Evolutionary conservation across 306 rosid genomes (phyloP).

Genomic region (Rubus idaeus): DNA sequence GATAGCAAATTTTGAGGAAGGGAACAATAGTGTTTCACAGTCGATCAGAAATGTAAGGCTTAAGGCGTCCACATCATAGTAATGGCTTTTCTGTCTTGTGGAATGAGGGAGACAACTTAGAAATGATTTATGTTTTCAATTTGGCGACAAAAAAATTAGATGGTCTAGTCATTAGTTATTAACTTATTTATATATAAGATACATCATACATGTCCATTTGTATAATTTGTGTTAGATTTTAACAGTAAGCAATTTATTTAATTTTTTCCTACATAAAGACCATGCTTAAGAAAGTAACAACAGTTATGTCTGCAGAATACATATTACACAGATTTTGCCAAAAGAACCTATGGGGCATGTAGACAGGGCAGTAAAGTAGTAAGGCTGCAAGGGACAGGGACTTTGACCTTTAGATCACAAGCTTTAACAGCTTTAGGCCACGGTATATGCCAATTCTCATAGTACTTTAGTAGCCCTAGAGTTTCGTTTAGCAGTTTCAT

Average conservation of each 20-base stretch:
- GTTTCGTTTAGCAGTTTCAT: neutral
- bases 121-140: neutral
- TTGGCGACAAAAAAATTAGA: neutral
- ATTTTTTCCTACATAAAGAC: neutral
- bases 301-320: neutral
- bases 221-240: neutral
- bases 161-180: neutral
- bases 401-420: neutral
- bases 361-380: neutral
- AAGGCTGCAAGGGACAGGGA: neutral
- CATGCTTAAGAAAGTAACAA: neutral
- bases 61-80: neutral
- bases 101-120: neutral
- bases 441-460: neutral
- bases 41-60: neutral
- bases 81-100: neutral
- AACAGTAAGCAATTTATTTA: neutral
- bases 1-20: neutral
- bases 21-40: no score
- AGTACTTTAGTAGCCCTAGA: neutral
- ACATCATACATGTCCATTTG: neutral
- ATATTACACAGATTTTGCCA: neutral
- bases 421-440: neutral
- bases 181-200: neutral
- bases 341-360: neutral